Conservation (phyloP, 2,329 filamentous ascomycete genomes). For the Aspergillus glaucus region DNA sequence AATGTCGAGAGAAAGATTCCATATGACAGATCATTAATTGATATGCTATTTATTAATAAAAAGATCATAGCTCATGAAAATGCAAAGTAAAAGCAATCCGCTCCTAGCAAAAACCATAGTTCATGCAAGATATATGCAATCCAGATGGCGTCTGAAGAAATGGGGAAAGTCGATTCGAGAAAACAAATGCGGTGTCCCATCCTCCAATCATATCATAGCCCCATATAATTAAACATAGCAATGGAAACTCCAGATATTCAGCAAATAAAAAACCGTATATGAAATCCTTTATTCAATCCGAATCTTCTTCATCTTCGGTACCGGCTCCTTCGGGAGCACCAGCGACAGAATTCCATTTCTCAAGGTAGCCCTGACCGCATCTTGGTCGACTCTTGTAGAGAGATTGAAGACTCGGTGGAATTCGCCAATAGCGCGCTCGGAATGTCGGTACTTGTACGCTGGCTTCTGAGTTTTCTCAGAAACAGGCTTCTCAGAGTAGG, state of each 20-base stretch:
- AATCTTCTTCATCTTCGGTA: slow-evolving; percentile 47
- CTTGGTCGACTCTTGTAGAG: slow-evolving; percentile 51
- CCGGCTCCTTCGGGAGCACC: slow-evolving; percentile 49
- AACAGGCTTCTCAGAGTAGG: slow-evolving; percentile 18
- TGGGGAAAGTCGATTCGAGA: neutral
- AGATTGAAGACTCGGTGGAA: slow-evolving; percentile 55
- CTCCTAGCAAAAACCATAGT: neutral
- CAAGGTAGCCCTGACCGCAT: slow-evolving; percentile 52
- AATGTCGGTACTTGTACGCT: slow-evolving; percentile 49
- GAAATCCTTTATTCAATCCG: slow-evolving; percentile 30
- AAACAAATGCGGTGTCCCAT: neutral
- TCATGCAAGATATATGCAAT: neutral
- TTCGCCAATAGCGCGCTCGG: slow-evolving; percentile 51
- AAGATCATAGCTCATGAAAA: no score
- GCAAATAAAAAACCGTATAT: neutral
- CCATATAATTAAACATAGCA: neutral
- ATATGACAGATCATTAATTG: neutral
- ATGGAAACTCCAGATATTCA: neutral
- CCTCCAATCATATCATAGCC: neutral
- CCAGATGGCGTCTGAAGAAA: neutral
- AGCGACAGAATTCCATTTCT: slow-evolving; percentile 54
- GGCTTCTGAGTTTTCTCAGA: slow-evolving; percentile 10
- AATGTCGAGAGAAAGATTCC: no score
- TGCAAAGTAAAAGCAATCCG: neutral
- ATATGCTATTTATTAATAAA: neutral